These are phyloP conservation scores for Zymoseptoria passerinii DNA, from an alignment of 2,329 filamentous ascomycete genomes.

Conservation along the genomic window DNA sequence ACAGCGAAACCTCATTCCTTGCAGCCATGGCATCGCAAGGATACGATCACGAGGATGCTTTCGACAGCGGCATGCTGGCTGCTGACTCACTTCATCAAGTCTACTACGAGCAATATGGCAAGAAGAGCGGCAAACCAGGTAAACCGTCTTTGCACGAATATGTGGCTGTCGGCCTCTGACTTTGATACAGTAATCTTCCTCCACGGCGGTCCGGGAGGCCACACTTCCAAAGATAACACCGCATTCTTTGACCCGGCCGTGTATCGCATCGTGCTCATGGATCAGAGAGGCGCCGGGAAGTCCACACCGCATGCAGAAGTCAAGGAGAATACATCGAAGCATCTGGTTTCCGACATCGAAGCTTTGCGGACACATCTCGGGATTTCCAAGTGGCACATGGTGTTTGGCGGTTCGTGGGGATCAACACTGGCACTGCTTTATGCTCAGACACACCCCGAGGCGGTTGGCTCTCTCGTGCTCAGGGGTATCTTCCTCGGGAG, in stretches of 20 bases:
- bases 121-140: constrained; percentile 6
- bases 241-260: constrained; percentile 23
- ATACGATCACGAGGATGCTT: constrained; percentile 31
- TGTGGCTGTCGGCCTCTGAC: background rate
- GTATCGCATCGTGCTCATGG: constrained; percentile 34
- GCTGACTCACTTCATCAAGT: constrained; percentile 10
- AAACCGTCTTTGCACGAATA: background rate
- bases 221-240: constrained; percentile 6
- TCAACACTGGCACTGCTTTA: constrained; percentile 13
- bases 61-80: constrained; percentile 70
- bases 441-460: constrained; percentile 7
- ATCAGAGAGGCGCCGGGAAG: constrained; percentile 34
- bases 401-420: constrained; percentile 14
- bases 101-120: constrained; percentile 15
- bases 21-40: background rate
- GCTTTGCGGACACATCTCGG: constrained; percentile 8
- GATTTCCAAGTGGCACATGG: constrained; percentile 11
- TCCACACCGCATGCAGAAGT: constrained; percentile 20
- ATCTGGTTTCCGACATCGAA: constrained; percentile 12
- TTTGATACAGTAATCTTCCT: constrained; percentile 8
- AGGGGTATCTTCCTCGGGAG: constrained; percentile 10
- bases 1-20: too few relatives aligned
- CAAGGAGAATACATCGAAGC: constrained; percentile 11
- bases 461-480: constrained; percentile 8
- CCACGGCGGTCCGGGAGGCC: constrained; percentile 14